Percentiles rank a stretch among this genome's conserved stretches.
phyloP scores from a whole-genome alignment of 352 stramenopile genomes.

The Globisporangium viniferum region DNA sequence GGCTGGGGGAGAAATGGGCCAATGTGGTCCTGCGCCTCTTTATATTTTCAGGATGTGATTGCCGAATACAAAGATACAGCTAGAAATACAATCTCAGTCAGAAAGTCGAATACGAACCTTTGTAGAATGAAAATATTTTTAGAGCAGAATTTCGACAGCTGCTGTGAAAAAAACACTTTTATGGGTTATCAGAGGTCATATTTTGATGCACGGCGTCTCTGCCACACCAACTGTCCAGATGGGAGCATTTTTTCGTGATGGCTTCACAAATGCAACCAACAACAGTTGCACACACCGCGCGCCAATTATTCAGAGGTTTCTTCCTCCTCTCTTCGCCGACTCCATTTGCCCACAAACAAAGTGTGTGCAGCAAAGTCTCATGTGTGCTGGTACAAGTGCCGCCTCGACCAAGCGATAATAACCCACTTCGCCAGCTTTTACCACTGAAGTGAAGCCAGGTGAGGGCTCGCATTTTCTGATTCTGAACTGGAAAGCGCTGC shows the following conservation, averaged over 20 bases:
- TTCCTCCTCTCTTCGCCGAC: not conserved
- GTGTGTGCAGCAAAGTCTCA: not conserved
- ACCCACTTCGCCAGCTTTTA: no score
- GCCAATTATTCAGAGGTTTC: not conserved
- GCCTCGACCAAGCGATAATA: no score
- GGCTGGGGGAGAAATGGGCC: not conserved
- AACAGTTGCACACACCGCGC: not conserved
- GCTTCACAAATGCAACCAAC: not conserved
- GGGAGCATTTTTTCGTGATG: not conserved
- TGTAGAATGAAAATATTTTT: not conserved
- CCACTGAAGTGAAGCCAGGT: no score
- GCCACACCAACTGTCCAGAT: not conserved
- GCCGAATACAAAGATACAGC: not conserved
- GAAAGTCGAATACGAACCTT: not conserved
- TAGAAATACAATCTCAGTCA: not conserved
- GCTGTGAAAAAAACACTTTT: no score
- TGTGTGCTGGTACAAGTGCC: not conserved
- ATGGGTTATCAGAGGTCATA: not conserved
- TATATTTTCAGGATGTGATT: not conserved
- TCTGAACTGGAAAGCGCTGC: no score
- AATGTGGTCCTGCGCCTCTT: not conserved
- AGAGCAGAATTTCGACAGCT: not conserved
- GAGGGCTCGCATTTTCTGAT: no score
- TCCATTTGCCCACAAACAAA: not conserved
- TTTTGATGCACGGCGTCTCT: not conserved